A percentile compares a stretch with the other conserved stretches of the same genome.
phyloP scores from a whole-genome alignment of 768 basidiomycete species.

The Mycena haematopus region DNA sequence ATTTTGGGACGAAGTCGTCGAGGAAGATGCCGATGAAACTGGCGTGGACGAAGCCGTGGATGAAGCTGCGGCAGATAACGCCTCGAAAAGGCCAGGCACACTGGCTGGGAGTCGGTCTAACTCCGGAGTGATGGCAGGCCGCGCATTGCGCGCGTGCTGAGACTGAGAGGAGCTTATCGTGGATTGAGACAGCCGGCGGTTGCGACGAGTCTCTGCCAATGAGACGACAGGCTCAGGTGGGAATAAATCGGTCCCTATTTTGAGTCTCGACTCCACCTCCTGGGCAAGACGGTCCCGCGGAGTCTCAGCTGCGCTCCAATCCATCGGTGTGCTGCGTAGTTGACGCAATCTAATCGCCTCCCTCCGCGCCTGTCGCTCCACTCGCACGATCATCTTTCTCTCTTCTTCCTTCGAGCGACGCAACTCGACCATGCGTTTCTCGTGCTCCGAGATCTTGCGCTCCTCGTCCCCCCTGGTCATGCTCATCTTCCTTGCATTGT shows the following conservation, averaged over 20 bases:
- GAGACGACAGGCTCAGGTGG: conserved; percentile 8
- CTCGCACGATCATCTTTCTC: conserved; percentile 49
- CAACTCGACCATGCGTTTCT: conserved; percentile 46
- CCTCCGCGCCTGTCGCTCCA: conserved; percentile 45
- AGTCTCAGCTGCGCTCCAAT: conserved; percentile 11
- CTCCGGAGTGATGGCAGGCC: background rate
- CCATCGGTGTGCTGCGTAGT: background rate
- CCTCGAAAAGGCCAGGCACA: conserved; percentile 12
- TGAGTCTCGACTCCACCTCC: conserved; percentile 34
- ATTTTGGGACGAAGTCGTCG: conserved; percentile 4
- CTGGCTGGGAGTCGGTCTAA: conserved; percentile 5
- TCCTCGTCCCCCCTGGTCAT: conserved; percentile 36
- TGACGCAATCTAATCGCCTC: conserved; percentile 37
- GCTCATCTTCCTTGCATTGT: conserved; percentile 43
- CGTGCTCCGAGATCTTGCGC: conserved; percentile 44
- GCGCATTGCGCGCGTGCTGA: background rate
- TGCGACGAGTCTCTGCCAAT: conserved; percentile 5
- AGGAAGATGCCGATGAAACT: conserved; percentile 4
- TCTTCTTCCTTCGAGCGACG: conserved; percentile 56
- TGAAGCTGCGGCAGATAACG: background rate
- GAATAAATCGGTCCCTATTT: background rate
- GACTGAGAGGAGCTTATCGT: conserved; percentile 7
- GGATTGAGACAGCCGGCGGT: conserved; percentile 15
- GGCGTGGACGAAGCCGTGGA: conserved; percentile 13
- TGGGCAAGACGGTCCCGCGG: conserved; percentile 16